Evolutionary conservation across 2,329 filamentous ascomycete genomes (phyloP), one percentile per base, ranked within the genome.

Genomic region (Fusarium sp.): DNA sequence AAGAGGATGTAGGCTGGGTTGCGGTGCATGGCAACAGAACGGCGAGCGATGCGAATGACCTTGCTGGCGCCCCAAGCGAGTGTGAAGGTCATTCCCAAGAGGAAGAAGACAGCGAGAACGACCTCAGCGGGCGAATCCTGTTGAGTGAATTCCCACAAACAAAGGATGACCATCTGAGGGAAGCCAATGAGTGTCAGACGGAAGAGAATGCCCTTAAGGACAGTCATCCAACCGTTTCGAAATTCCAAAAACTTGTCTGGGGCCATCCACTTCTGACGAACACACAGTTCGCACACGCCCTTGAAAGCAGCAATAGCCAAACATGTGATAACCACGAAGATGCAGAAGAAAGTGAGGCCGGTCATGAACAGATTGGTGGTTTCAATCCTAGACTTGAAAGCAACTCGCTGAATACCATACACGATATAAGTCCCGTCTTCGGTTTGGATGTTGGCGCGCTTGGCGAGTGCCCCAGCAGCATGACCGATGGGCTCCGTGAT

Each of bases 1-100:
- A 97, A 98, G 71, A 98, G 91, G 77, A 98, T 98, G 83, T 98
- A 98, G 35, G 95, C 96, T 33, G 96, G 95, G 85, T 98, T 98
- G 85, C 96, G 95, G 87, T 98, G 95, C 90, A 98, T 94, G 65
- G 89, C 84, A 72, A 97, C 93, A 38, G 95, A 98, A 77, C 94
- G 93, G 80, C 94, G 94, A 39, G 95, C 96, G 72, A 98, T 93
- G 62, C 91, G 90, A 77, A 97, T 93, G 73, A 98, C 94, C 86
- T 98, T 98, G 84, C 90, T 92, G 0, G 94, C 91, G 52, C 95
- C 96, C 94, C 94, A 98, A 28, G 85, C 91, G 39, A 98, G 89
- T 38, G 95, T 94, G 59, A 88, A 87, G 44, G 92, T 86, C 87
- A 97, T 92, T 70, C 93, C 92, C 77, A 98, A 85, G 81, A 98